phyloP scores from a whole-genome alignment of 2,329 filamentous ascomycete species.

The Penicillium sp. region DNA sequence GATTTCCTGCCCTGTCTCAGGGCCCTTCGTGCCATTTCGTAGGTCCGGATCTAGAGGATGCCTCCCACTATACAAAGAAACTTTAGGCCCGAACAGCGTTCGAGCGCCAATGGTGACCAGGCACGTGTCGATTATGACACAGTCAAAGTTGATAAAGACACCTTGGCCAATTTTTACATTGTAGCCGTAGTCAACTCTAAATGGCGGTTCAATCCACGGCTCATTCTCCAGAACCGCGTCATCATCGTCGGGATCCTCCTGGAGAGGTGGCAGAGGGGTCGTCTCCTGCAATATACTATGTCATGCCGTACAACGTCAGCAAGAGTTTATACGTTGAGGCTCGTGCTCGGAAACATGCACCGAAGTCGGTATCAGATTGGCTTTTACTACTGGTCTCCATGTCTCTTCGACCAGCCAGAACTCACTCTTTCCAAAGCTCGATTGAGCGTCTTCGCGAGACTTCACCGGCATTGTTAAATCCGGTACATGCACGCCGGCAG shows the following conservation, averaged over 20 bases:
- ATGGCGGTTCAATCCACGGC: constrained; percentile 72
- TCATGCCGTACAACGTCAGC: constrained; percentile 11
- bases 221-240: constrained; percentile 66
- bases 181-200: constrained; percentile 77
- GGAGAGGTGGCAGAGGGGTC: constrained; percentile 65
- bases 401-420: constrained; percentile 22
- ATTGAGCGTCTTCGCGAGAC: constrained; percentile 65
- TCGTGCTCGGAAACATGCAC: not conserved
- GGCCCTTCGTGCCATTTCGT: constrained; percentile 75
- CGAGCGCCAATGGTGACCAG: constrained; percentile 75
- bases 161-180: constrained; percentile 73
- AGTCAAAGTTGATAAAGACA: constrained; percentile 78
- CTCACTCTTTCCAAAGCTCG: constrained; percentile 74
- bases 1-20: constrained; percentile 75
- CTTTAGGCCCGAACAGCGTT: constrained; percentile 79
- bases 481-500: constrained; percentile 64
- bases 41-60: constrained; percentile 78
- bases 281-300: constrained; percentile 66
- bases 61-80: constrained; percentile 73
- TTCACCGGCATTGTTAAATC: constrained; percentile 68
- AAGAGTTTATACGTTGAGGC: not conserved
- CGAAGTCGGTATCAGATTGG: not conserved
- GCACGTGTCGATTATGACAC: constrained; percentile 77
- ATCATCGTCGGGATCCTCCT: constrained; percentile 65
- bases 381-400: not conserved